Base-by-base conservation (phyloP, 179 eudicot species). In the Silene vulgaris region DNA sequence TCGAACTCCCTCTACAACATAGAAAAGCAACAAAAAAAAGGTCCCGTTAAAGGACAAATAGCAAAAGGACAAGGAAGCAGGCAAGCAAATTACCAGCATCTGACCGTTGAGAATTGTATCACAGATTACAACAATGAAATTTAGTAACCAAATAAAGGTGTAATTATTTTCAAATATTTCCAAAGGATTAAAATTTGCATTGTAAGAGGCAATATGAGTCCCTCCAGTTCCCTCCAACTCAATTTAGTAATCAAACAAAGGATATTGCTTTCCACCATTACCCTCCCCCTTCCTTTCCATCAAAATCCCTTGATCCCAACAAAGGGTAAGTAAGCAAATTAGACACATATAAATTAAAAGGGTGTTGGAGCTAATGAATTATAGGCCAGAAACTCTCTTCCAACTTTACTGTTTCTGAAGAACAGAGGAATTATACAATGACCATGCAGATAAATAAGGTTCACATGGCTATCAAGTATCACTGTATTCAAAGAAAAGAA, bases 1-100 rank as follows among this genome's bases (percentile, higher is more conserved):
- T 90, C 98, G 73, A 94, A 94, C 82, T 94, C 97, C 72, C 85
- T 90, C 97, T 94, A 72, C 79, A 84, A 13, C 74, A 67, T 30
- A 69, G 75, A 75, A 52, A 74, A 65, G 56, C 73, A 80, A 76
- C 21, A 78, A 21, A 48, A 43, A 5, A 56, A 2, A 7, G 3
- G 7, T 23, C 50, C 2, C 3, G 19, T 61, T 52, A 48, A 77
- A 37, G 8, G 71, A 52, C 52, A 70, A 56, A 30, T n/a, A 50
- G 64, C 40, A 6, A 17, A 69, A 13, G 29, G 11, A 69, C 4
- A 54, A 50, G 32, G 26, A 35, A 11, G 54, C 20, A 74, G 35
- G 23, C 74, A 30, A 14, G 57, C 23, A 71, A 54, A 70, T 21
- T 35, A 9, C 17, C 30, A 54, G 74, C 3, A 29, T 37, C 50